These are phyloP conservation scores for Fusarium scirpi DNA, from an alignment of 2,329 filamentous ascomycete species.

Conservation along the genomic window DNA sequence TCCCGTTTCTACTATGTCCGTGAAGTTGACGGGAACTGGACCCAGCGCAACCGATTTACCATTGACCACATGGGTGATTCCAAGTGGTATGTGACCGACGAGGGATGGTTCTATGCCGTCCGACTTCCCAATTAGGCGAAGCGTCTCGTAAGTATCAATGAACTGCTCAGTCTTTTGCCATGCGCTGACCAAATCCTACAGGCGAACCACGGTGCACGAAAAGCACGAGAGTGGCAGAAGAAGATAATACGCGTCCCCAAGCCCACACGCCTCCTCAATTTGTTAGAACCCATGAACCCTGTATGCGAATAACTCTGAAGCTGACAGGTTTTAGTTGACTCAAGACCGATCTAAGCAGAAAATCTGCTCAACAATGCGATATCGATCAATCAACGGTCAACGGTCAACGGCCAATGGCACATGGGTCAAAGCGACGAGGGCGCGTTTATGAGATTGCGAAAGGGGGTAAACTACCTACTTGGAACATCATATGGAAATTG, in stretches of 20 bases:
- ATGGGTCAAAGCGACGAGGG: neutral
- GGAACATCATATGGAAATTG: constrained; percentile 9
- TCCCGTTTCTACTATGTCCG: constrained; percentile 71
- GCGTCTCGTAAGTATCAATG: constrained; percentile 21
- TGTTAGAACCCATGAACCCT: neutral
- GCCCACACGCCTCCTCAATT: neutral
- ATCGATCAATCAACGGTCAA: neutral
- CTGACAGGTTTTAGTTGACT: constrained; percentile 17
- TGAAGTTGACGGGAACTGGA: constrained; percentile 71
- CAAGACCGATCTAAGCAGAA: neutral
- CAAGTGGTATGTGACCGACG: constrained; percentile 69
- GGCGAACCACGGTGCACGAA: constrained; percentile 4
- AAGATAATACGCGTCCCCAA: neutral
- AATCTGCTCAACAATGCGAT: neutral
- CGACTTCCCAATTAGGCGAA: constrained; percentile 58
- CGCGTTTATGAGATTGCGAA: constrained; percentile 1
- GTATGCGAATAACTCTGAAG: neutral
- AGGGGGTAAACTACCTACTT: constrained; percentile 2
- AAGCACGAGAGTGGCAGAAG: constrained; percentile 10
- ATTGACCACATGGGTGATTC: constrained; percentile 69
- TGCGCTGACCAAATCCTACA: constrained; percentile 19
- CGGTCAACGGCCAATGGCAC: neutral
- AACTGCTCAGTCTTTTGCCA: neutral
- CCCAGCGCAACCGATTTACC: constrained; percentile 68
- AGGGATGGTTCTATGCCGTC: constrained; percentile 72